Base-by-base conservation (phyloP, 345 rosid genomes). In the Eucalyptus polyanthemos region DNA sequence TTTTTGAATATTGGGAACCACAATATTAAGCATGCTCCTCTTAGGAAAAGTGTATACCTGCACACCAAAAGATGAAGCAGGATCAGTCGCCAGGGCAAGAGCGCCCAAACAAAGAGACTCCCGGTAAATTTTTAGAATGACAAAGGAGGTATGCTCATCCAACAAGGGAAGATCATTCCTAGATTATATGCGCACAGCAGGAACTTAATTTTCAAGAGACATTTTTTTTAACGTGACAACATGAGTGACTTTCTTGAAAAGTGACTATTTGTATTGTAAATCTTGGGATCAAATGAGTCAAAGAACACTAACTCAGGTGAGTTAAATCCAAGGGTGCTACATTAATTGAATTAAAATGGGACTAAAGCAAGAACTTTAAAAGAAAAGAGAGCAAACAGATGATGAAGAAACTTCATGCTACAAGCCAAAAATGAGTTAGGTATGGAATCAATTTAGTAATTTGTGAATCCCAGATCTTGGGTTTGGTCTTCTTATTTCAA, bases 121-220 rank as follows among this genome's bases (percentile, higher is more conserved):
- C 34, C 14, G 1, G 29, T 12, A 62, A 62, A 62, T 62, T 62
- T 62, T 27, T 29, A 14, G 16, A 29, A 62, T 62, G 72, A 0
- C 10, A 0, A 29, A 62, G 1, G 17, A 27, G 72, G 72, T 7
- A 29, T 62, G 72, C 72, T 15, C 72, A 62, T n/a, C 34, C 14
- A 29, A 29, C 67, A 62, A 13, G 72, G 34, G 17, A n/a, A 62
- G 17, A 62, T 7, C 72, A 62, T 62, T 7, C 4, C 7, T 14
- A 0, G 9, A 2, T 62, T 62, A 0, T 62, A 14, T 62, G 14
- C 7, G 4, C 3, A 12, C 8, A 60, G 29, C 1, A 11, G 9
- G 72, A 62, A 14, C 15, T 62, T 62, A 62, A 62, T 14, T 62
- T n/a, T 29, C 34, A 62, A 62, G 0, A 62, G 17, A 62, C 72